Evolutionary conservation across 257 asterid genomes (phyloP).

Genomic region (Fraxinus excelsior): DNA sequence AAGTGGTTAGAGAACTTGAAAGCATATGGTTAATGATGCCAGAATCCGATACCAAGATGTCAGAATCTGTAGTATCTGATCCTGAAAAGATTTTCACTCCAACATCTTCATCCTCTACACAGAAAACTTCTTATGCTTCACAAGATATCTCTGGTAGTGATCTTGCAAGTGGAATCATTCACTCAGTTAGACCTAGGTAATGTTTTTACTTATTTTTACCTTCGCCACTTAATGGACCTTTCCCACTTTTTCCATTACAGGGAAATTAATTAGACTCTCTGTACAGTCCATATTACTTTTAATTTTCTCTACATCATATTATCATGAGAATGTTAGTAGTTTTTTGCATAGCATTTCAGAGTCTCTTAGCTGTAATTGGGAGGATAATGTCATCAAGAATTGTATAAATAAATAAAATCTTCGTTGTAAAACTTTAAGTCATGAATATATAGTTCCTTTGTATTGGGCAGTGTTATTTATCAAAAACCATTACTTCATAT

Average conservation of each 20-base stretch:
- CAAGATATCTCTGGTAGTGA: conserved; percentile 63
- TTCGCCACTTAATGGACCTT: background rate
- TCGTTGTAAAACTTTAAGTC: background rate
- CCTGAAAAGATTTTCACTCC: conserved; percentile 32
- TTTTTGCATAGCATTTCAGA: background rate
- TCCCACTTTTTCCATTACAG: background rate
- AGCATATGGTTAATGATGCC: conserved; percentile 64
- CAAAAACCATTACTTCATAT: no score
- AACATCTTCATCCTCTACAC: conserved; percentile 44
- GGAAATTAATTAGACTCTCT: conserved; percentile 6
- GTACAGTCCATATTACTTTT: conserved; percentile 24
- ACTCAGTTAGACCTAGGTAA: conserved; percentile 63
- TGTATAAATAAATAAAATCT: background rate
- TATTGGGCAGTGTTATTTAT: no score
- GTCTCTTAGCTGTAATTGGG: background rate
- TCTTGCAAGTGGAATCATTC: conserved; percentile 65
- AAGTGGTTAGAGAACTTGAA: conserved; percentile 70
- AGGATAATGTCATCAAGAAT: background rate
- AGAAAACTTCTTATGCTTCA: conserved; percentile 43
- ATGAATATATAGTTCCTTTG: background rate
- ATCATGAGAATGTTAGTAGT: background rate
- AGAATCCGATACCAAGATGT: conserved; percentile 41
- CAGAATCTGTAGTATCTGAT: conserved; percentile 38
- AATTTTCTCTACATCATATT: background rate
- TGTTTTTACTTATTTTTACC: conserved; percentile 1